Evolutionary conservation across 441 rosid species (phyloP).

Genomic region (Rhodomyrtus psidioides): DNA sequence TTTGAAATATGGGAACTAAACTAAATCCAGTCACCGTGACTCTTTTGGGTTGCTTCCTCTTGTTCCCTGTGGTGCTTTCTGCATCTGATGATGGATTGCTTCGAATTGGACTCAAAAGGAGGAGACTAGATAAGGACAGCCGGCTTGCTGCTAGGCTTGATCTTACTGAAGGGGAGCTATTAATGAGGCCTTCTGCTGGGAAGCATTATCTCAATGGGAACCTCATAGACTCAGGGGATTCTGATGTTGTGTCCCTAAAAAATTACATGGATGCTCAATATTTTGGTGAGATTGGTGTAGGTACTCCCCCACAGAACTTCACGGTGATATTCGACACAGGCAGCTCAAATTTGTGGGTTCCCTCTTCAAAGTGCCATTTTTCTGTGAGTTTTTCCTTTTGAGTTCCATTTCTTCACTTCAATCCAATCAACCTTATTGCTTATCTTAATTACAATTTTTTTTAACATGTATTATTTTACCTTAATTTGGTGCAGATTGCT

Average conservation of each 20-base stretch:
- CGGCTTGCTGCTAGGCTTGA: slow-evolving; percentile 36
- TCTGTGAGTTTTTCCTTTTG: slow-evolving; percentile 42
- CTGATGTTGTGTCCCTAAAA: slow-evolving; percentile 50
- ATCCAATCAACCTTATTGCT: not conserved
- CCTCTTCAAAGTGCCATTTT: slow-evolving; percentile 69
- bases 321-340: slow-evolving; percentile 89
- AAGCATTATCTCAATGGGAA: slow-evolving; percentile 31
- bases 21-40: slow-evolving; percentile 9
- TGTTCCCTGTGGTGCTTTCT: slow-evolving; percentile 35
- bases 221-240: slow-evolving; percentile 29
- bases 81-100: slow-evolving; percentile 33
- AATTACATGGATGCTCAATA: slow-evolving; percentile 88
- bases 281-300: slow-evolving; percentile 76
- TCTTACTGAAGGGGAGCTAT: slow-evolving; percentile 33
- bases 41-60: slow-evolving; percentile 32
- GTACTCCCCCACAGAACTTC: slow-evolving; percentile 72
- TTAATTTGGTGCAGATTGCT: slow-evolving; percentile 36
- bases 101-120: slow-evolving; percentile 62
- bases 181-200: slow-evolving; percentile 26
- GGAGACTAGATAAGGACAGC: slow-evolving; percentile 44
- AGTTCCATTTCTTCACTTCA: not conserved
- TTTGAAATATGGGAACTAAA: slow-evolving; percentile 30
- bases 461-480: not conserved
- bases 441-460: not conserved
- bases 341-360: slow-evolving; percentile 85